Conservation (phyloP, 257 asterid species). For the Handroanthus guayacan region DNA sequence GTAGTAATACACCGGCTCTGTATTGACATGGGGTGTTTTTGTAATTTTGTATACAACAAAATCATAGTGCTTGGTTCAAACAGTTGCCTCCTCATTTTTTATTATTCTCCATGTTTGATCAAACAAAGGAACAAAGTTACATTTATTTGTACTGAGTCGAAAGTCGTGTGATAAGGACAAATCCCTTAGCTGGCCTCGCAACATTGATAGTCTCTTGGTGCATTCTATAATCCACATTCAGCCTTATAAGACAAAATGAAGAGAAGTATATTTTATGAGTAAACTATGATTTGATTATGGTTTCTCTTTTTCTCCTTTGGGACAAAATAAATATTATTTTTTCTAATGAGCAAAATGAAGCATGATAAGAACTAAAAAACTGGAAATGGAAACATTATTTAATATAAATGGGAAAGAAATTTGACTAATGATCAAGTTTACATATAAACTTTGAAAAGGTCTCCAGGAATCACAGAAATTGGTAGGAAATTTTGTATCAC, state of each 20-base stretch:
- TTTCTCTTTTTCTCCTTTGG: too few species aligned
- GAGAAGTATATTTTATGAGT: not conserved
- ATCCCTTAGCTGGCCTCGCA: constrained; percentile 16
- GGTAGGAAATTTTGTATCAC: not conserved
- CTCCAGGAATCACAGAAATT: not conserved
- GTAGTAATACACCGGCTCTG: too few species aligned
- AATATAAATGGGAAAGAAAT: not conserved
- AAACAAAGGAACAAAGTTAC: too few species aligned
- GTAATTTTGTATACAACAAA: too few species aligned
- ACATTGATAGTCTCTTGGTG: not conserved
- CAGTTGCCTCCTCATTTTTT: too few species aligned
- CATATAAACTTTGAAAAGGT: not conserved
- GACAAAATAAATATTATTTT: too few species aligned
- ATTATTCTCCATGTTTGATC: too few species aligned
- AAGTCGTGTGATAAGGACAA: constrained; percentile 5
- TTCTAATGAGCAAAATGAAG: not conserved
- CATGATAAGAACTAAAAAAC: not conserved
- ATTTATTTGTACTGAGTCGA: too few species aligned
- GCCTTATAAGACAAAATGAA: constrained; percentile 17
- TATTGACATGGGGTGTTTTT: too few species aligned
- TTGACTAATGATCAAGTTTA: not conserved
- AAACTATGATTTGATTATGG: too few species aligned
- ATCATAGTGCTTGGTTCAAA: too few species aligned
- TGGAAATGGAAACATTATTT: not conserved
- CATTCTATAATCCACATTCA: not conserved